phyloP scores from a whole-genome alignment of 163 green algal genomes.

The Scenedesmus sp. region DNA sequence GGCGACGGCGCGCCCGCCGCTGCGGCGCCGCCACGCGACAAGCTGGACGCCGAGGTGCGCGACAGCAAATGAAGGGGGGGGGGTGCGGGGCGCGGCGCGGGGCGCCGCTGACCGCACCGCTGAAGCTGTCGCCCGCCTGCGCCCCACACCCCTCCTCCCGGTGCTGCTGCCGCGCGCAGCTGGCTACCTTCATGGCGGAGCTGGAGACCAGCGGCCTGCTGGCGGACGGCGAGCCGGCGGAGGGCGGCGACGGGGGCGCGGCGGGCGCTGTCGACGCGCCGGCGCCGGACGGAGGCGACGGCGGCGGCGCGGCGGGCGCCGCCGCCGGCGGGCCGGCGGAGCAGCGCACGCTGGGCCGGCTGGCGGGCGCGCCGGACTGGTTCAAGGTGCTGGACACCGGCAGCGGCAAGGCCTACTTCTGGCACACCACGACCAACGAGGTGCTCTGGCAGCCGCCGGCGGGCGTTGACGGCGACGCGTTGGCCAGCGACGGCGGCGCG shows the following conservation, averaged over 20 bases:
- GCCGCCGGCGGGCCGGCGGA: slow-evolving; percentile 41
- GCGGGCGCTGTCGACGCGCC: background rate
- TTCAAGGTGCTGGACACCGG: slow-evolving; percentile 66
- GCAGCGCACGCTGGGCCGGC: slow-evolving; percentile 60
- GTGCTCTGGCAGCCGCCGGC: slow-evolving; percentile 65
- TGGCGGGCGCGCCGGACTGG: slow-evolving; percentile 56
- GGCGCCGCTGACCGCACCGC: too few species aligned
- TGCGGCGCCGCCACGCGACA: background rate
- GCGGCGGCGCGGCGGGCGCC: background rate
- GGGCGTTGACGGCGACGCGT: slow-evolving; percentile 47
- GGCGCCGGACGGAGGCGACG: slow-evolving; percentile 1
- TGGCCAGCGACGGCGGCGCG: slow-evolving; percentile 21
- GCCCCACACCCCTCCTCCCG: background rate
- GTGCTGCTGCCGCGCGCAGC: slow-evolving; percentile 57
- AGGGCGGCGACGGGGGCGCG: background rate
- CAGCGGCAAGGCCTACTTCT: slow-evolving; percentile 62
- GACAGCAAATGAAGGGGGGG: too few species aligned
- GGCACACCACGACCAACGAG: slow-evolving; percentile 62
- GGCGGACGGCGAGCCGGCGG: slow-evolving; percentile 27
- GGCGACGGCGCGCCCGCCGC: background rate
- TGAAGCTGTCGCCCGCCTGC: too few species aligned
- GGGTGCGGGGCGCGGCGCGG: too few species aligned
- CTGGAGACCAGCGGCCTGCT: slow-evolving; percentile 66
- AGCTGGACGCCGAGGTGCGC: slow-evolving; percentile 34
- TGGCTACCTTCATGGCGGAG: slow-evolving; percentile 71